Evolutionary conservation across 345 rosid species (phyloP).

Genomic region (Toxicodendron radicans): DNA sequence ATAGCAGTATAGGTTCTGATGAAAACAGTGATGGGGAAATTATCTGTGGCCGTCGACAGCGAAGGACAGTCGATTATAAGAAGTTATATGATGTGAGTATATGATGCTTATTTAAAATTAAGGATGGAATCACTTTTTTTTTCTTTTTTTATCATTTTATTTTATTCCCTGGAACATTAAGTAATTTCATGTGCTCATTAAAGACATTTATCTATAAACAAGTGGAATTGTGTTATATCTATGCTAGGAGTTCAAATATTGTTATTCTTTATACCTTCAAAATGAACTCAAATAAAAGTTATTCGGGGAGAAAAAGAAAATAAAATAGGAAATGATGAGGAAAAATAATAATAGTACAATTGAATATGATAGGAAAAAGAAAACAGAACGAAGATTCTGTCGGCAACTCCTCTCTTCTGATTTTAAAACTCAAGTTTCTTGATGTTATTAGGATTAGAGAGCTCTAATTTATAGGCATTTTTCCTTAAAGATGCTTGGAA

Average conservation of each 20-base stretch:
- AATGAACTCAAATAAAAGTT: not conserved
- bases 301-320: not conserved
- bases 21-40: constrained; percentile 67
- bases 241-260: not conserved
- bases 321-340: not conserved
- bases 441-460: not conserved
- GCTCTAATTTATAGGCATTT: not conserved
- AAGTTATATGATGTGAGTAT: constrained; percentile 79
- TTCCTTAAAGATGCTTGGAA: constrained; percentile 1
- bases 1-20: constrained; percentile 47
- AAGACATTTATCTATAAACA: not conserved
- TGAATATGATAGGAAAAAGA: not conserved
- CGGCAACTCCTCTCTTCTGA: not conserved
- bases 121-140: not conserved
- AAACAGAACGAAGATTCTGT: not conserved
- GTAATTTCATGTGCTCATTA: constrained; percentile 6
- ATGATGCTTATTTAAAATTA: not conserved
- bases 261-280: not conserved
- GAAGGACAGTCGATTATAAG: constrained; percentile 82
- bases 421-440: not conserved
- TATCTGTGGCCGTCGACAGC: constrained; percentile 68
- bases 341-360: not conserved
- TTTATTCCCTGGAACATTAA: not conserved
- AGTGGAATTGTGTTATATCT: not conserved
- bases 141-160: not conserved